Evolutionary conservation across 495 filamentous ascomycete species (phyloP).

Genomic region (Talaromyces ruber): DNA sequence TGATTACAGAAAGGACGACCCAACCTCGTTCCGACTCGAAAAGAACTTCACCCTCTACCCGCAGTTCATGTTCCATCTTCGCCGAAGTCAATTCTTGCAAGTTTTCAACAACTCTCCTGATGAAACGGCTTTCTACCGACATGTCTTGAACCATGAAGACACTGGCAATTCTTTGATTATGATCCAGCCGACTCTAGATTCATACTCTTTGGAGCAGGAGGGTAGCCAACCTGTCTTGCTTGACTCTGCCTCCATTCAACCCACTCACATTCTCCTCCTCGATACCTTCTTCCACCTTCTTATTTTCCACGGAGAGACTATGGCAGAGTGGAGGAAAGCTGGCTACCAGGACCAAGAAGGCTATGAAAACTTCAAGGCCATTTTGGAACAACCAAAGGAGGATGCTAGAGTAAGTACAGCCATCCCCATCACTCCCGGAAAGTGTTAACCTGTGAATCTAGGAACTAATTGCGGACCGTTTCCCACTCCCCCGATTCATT

Average conservation of each 20-base stretch:
- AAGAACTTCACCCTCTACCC: conserved; percentile 99
- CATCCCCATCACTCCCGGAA: background rate
- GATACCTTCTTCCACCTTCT: conserved; percentile 99
- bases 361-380: conserved; percentile 87
- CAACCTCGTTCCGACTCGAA: conserved; percentile 93
- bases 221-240: conserved; percentile 84
- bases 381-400: conserved; percentile 94
- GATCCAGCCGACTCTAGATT: conserved; percentile 98
- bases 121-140: conserved; percentile 96
- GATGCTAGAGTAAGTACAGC: conserved; percentile 69
- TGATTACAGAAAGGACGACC: conserved; percentile 97
- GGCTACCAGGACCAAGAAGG: conserved; percentile 98
- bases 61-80: conserved; percentile 99
- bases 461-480: conserved; percentile 96
- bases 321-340: conserved; percentile 97
- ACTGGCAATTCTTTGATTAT: conserved; percentile 94
- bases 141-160: conserved; percentile 96
- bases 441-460: conserved; percentile 25
- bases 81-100: conserved; percentile 94
- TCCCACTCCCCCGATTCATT: conserved; percentile 96
- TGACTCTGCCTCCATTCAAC: conserved; percentile 93
- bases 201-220: conserved; percentile 93
- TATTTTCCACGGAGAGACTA: conserved; percentile 97
- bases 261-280: conserved; percentile 86
- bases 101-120: conserved; percentile 99